phyloP scores from a whole-genome alignment of 805 yeast species.

The Teunomyces stri region DNA sequence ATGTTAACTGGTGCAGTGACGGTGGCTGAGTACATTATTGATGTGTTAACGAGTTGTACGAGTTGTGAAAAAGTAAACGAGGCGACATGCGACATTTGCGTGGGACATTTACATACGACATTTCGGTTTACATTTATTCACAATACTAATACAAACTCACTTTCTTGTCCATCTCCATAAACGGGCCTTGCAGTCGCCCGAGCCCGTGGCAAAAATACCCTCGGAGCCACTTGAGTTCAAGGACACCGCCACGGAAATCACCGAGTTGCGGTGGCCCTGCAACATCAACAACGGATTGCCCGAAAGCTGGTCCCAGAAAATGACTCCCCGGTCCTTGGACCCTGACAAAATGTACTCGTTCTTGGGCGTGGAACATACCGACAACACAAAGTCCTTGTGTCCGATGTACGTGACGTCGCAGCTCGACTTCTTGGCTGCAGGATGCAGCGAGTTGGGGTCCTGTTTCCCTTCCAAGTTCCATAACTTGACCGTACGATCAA shows the following conservation, averaged over 20 bases:
- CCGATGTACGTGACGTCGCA: slow-evolving; percentile 94
- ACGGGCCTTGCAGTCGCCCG: slow-evolving; percentile 96
- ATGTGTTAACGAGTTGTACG: not conserved
- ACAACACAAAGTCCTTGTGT: slow-evolving; percentile 91
- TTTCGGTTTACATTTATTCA: not conserved
- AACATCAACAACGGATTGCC: slow-evolving; percentile 93
- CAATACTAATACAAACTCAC: slow-evolving; percentile 12
- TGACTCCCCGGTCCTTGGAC: slow-evolving; percentile 94
- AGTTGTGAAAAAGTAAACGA: not conserved
- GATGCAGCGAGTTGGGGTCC: slow-evolving; percentile 20
- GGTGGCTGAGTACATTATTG: slow-evolving; percentile 61
- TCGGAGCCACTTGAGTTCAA: slow-evolving; percentile 70
- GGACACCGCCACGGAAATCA: slow-evolving; percentile 89
- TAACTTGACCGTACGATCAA: slow-evolving; percentile 92
- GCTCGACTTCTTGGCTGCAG: slow-evolving; percentile 40
- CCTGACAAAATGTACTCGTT: slow-evolving; percentile 90
- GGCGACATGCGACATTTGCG: not conserved
- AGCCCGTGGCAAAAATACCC: slow-evolving; percentile 93
- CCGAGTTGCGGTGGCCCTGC: slow-evolving; percentile 96
- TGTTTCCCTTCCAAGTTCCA: slow-evolving; percentile 79
- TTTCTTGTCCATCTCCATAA: slow-evolving; percentile 84
- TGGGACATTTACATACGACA: no score
- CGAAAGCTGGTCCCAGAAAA: slow-evolving; percentile 90
- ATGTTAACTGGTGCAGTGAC: slow-evolving; percentile 97
- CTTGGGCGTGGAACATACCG: slow-evolving; percentile 92